phyloP scores from a whole-genome alignment of 164 flowering plant genomes.

The Vitis labrusca region DNA sequence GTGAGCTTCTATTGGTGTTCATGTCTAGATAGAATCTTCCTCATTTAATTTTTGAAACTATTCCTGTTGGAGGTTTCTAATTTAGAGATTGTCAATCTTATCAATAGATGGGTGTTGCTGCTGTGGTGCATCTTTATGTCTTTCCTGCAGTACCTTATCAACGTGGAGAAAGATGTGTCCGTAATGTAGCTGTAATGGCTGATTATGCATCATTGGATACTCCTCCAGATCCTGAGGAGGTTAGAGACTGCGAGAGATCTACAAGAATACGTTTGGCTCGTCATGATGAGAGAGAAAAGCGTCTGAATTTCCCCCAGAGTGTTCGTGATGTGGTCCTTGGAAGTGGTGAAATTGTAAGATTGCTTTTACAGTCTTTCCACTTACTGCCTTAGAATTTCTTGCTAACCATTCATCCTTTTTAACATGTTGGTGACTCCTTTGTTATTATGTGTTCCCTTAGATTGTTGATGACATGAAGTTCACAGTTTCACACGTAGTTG shows the following conservation, averaged over 20 bases:
- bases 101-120: slow-evolving; percentile 92
- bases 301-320: slow-evolving; percentile 76
- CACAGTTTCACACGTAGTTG: slow-evolving; percentile 95
- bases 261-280: slow-evolving; percentile 53
- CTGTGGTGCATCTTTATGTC: slow-evolving; percentile 88
- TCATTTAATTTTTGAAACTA: not conserved
- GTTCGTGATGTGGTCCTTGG: slow-evolving; percentile 94
- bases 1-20: not conserved
- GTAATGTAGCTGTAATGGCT: slow-evolving; percentile 87
- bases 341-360: slow-evolving; percentile 91
- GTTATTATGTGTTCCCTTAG: slow-evolving; percentile 33
- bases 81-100: slow-evolving; percentile 3
- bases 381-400: not conserved
- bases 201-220: slow-evolving; percentile 90
- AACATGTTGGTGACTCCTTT: not conserved
- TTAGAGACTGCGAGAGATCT: slow-evolving; percentile 68
- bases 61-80: slow-evolving; percentile 1
- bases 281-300: slow-evolving; percentile 63
- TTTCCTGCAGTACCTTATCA: slow-evolving; percentile 93
- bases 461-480: slow-evolving; percentile 95
- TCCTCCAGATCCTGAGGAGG: slow-evolving; percentile 95
- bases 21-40: not conserved
- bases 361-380: not conserved
- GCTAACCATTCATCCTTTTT: not conserved
- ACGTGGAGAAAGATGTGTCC: slow-evolving; percentile 93